A percentile compares a stretch with the other conserved stretches of the same genome.
Evolutionary conservation across 352 stramenopile genomes (phyloP).

Genomic region (Vaucheria bursata): DNA sequence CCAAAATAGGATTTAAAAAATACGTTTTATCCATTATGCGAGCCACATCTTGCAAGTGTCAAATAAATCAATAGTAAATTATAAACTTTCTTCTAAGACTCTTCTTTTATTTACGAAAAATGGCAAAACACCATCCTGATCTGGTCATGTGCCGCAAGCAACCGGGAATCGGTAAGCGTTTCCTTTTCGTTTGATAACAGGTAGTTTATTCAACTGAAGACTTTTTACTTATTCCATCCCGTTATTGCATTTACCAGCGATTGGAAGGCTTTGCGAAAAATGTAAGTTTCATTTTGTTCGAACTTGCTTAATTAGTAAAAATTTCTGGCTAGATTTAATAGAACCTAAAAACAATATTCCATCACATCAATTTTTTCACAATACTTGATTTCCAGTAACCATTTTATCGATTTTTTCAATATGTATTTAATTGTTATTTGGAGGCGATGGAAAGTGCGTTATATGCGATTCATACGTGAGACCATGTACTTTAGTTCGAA

Average conservation of each 20-base stretch:
- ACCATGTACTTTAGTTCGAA: conserved; percentile 88
- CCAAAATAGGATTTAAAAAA: no score
- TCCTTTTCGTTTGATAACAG: background rate
- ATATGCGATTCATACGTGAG: conserved; percentile 99
- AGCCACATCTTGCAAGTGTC: no score
- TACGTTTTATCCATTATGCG: no score
- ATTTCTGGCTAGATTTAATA: background rate
- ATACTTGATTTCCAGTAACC: background rate
- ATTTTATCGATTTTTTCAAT: background rate
- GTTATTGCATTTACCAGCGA: no score
- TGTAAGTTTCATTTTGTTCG: conserved; percentile 53
- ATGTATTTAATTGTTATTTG: background rate
- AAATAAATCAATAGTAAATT: no score
- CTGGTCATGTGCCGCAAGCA: conserved; percentile 99
- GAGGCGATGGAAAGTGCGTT: conserved; percentile 96
- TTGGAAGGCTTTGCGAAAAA: conserved; percentile 96
- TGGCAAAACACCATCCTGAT: conserved; percentile 99
- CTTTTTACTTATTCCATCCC: no score
- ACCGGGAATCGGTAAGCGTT: conserved; percentile 71
- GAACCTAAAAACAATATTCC: background rate
- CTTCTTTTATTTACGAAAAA: no score
- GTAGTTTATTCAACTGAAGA: background rate
- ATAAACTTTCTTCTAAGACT: no score
- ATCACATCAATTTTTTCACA: background rate
- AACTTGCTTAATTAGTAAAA: background rate